Evolutionary conservation across 768 basidiomycete species (phyloP).

Genomic region (Multifurca ochricompacta): DNA sequence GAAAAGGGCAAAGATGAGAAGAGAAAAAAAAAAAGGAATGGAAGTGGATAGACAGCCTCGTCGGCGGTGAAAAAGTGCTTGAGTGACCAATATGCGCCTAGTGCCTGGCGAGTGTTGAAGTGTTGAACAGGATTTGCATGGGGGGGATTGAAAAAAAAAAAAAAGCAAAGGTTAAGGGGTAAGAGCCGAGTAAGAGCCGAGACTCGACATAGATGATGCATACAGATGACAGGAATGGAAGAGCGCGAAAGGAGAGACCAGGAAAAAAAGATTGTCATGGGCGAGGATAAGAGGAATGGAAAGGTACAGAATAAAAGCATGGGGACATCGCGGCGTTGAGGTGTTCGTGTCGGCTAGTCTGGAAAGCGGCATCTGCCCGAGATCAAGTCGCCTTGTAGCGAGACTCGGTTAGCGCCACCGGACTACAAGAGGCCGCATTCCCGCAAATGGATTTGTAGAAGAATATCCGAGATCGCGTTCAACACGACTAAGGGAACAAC

Average conservation of each 20-base stretch:
- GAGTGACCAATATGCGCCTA: slow-evolving; percentile 1
- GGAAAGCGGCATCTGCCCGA: not conserved
- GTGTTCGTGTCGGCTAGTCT: slow-evolving; percentile 9
- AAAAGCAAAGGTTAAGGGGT: no score
- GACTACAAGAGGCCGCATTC: slow-evolving; percentile 84
- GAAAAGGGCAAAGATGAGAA: no score
- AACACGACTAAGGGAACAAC: slow-evolving; percentile 55
- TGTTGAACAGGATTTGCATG: not conserved
- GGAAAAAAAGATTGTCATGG: not conserved
- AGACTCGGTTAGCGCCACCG: not conserved
- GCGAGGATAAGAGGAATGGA: not conserved
- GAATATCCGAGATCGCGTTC: slow-evolving; percentile 83
- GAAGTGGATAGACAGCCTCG: not conserved
- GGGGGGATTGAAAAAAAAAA: not conserved
- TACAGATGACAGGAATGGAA: slow-evolving; percentile 5
- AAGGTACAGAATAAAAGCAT: slow-evolving; percentile 2
- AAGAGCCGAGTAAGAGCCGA: not conserved
- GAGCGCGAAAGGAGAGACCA: not conserved
- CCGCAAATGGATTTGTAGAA: slow-evolving; percentile 76
- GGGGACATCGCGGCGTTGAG: slow-evolving; percentile 3
- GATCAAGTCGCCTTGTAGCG: not conserved
- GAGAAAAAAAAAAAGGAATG: no score
- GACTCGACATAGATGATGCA: slow-evolving; percentile 15
- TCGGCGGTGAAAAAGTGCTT: not conserved
- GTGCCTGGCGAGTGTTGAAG: not conserved